phyloP scores from a whole-genome alignment of 2,329 filamentous ascomycete genomes.

The Ustilaginoidea virens region DNA sequence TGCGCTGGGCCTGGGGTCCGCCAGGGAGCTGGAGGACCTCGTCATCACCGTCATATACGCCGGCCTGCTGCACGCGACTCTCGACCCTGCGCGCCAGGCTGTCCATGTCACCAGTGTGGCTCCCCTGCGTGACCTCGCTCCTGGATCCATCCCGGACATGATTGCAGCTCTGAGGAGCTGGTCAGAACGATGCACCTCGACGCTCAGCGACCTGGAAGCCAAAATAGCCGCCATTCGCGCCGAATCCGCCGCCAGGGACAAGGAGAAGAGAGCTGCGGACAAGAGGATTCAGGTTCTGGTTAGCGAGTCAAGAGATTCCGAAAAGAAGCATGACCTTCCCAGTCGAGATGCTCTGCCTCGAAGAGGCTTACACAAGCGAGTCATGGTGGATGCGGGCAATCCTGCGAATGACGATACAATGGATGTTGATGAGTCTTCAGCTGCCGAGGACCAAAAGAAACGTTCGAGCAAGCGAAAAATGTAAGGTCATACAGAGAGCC shows the following conservation, averaged over 20 bases:
- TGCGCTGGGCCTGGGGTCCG: constrained; percentile 49
- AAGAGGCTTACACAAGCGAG: constrained; percentile 15
- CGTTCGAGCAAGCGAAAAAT: constrained; percentile 39
- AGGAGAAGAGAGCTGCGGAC: constrained; percentile 31
- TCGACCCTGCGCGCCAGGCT: constrained; percentile 61
- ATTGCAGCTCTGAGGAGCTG: constrained; percentile 55
- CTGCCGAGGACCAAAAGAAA: constrained; percentile 32
- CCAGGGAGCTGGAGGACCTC: constrained; percentile 66
- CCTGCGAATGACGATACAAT: constrained; percentile 32
- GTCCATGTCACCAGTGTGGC: constrained; percentile 70
- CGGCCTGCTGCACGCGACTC: constrained; percentile 63
- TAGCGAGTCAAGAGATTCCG: constrained; percentile 26
- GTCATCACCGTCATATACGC: constrained; percentile 81
- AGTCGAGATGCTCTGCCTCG: constrained; percentile 12
- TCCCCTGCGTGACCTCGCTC: constrained; percentile 72
- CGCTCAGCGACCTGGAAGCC: constrained; percentile 58
- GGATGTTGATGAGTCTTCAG: constrained; percentile 39
- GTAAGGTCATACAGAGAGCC: constrained; percentile 12
- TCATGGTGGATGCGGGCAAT: constrained; percentile 27
- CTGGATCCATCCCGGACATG: constrained; percentile 54
- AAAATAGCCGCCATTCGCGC: constrained; percentile 55
- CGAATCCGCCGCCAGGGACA: constrained; percentile 37
- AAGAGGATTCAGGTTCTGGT: constrained; percentile 33
- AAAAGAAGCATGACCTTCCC: constrained; percentile 16
- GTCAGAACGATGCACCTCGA: constrained; percentile 61